These are phyloP conservation scores for Aspergillus fijiensis DNA, from an alignment of 2,329 filamentous ascomycete genomes.

Conservation along the genomic window DNA sequence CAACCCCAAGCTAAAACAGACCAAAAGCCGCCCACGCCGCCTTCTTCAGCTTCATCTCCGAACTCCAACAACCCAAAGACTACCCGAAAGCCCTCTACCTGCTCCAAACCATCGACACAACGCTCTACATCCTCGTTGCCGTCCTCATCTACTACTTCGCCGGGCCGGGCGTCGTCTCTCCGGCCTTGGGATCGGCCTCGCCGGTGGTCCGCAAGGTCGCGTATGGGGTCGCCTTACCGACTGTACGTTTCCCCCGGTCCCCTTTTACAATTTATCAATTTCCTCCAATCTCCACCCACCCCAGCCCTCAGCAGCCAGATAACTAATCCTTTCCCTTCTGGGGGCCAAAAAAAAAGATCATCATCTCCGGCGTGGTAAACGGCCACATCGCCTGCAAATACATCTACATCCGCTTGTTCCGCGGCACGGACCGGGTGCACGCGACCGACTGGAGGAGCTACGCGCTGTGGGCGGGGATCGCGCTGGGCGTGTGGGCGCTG, in stretches of 20 bases:
- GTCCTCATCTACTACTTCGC: conserved; percentile 67
- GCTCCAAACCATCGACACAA: conserved; percentile 60
- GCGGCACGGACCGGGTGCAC: conserved; percentile 55
- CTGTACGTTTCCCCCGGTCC: conserved; percentile 29
- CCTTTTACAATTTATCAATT: background rate
- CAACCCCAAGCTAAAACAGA: background rate
- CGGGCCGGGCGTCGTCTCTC: conserved; percentile 60
- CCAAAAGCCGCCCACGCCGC: conserved; percentile 56
- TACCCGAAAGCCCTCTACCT: conserved; percentile 63
- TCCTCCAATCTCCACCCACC: background rate
- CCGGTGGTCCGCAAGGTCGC: conserved; percentile 60
- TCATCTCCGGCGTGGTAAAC: conserved; percentile 69
- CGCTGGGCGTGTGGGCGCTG: conserved; percentile 57
- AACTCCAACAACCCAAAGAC: conserved; percentile 60
- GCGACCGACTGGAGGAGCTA: conserved; percentile 51
- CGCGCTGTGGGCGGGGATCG: conserved; percentile 59
- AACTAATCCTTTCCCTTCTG: no score
- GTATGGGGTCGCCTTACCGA: conserved; percentile 67
- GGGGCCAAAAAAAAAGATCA: conserved; percentile 43
- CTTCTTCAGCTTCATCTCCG: conserved; percentile 66
- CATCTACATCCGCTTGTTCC: conserved; percentile 63
- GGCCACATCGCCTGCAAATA: conserved; percentile 66
- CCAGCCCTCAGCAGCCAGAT: no score
- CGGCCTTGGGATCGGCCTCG: conserved; percentile 64
- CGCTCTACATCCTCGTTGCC: conserved; percentile 65